Conservation (phyloP, 2,329 filamentous ascomycete species). For the Sclerotinia spermophila region DNA sequence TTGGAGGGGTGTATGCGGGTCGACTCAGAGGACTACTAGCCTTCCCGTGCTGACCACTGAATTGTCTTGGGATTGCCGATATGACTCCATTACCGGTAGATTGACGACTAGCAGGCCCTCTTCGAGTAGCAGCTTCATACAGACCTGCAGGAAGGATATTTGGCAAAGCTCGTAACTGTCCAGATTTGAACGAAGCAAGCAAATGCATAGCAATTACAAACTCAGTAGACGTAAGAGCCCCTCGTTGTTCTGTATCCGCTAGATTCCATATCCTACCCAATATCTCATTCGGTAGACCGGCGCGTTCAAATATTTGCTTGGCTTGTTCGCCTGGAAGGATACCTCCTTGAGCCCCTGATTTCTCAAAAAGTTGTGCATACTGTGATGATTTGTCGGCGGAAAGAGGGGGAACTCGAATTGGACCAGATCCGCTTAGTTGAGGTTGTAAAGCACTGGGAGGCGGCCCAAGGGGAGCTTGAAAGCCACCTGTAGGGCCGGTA, state of each 20-base stretch:
- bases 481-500: constrained; percentile 40
- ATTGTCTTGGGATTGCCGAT: constrained; percentile 74
- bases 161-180: constrained; percentile 74
- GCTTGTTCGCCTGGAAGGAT: constrained; percentile 81
- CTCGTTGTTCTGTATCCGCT: constrained; percentile 88
- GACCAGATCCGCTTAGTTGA: constrained; percentile 59
- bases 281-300: constrained; percentile 81
- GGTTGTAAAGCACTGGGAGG: constrained; percentile 46
- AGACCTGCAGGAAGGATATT: constrained; percentile 76
- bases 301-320: constrained; percentile 93
- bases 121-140: constrained; percentile 83
- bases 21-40: constrained; percentile 56
- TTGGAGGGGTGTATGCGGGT: constrained; percentile 43
- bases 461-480: constrained; percentile 47
- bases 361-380: constrained; percentile 86
- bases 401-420: constrained; percentile 83
- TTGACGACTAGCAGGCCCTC: constrained; percentile 45
- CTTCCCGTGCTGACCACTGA: constrained; percentile 64
- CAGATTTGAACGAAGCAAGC: constrained; percentile 84
- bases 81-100: constrained; percentile 44
- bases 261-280: constrained; percentile 96
- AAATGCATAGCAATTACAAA: constrained; percentile 99
- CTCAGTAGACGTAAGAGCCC: constrained; percentile 79
- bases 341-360: constrained; percentile 73
- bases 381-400: constrained; percentile 85